A percentile compares a stretch with the other conserved stretches of the same genome.
These are phyloP conservation scores for Hebeloma cylindrosporum DNA, from an alignment of 768 basidiomycete species.

Conservation along the genomic window DNA sequence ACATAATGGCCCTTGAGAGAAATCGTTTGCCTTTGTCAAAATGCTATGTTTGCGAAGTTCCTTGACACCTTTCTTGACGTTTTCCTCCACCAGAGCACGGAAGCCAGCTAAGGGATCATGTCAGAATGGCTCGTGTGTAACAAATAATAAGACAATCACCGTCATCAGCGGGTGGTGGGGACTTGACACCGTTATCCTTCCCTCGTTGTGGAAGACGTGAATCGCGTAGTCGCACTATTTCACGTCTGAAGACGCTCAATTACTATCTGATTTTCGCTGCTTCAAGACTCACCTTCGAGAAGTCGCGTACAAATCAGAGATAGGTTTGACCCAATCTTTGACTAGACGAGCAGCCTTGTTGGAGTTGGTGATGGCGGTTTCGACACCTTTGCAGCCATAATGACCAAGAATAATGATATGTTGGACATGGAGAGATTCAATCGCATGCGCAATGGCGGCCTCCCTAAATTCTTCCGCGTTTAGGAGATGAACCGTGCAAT, in stretches of 20 bases:
- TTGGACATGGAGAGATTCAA: conserved; percentile 32
- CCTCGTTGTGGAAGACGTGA: conserved; percentile 32
- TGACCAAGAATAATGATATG: conserved; percentile 41
- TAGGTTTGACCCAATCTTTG: conserved; percentile 34
- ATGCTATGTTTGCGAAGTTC: conserved; percentile 40
- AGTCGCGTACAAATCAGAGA: conserved; percentile 29
- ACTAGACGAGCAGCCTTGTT: conserved; percentile 22
- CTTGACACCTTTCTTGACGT: conserved; percentile 44
- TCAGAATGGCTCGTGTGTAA: neutral
- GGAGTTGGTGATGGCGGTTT: conserved; percentile 30
- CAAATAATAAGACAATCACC: conserved; percentile 15
- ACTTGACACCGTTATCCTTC: conserved; percentile 22
- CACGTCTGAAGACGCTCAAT: conserved; percentile 14
- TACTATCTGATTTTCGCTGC: neutral
- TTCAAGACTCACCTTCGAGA: conserved; percentile 28
- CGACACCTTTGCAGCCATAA: conserved; percentile 38
- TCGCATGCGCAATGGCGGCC: conserved; percentile 35
- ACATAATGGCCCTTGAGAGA: no score
- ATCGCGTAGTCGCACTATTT: conserved; percentile 35
- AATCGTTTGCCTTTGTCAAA: conserved; percentile 30
- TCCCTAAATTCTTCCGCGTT: conserved; percentile 22
- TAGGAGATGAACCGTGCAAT: neutral
- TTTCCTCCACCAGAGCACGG: conserved; percentile 47
- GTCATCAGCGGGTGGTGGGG: conserved; percentile 23
- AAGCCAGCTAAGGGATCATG: conserved; percentile 30